These are phyloP conservation scores for Monosporascus sp. DNA, from an alignment of 2,329 filamentous ascomycete species.

Conservation along the genomic window DNA sequence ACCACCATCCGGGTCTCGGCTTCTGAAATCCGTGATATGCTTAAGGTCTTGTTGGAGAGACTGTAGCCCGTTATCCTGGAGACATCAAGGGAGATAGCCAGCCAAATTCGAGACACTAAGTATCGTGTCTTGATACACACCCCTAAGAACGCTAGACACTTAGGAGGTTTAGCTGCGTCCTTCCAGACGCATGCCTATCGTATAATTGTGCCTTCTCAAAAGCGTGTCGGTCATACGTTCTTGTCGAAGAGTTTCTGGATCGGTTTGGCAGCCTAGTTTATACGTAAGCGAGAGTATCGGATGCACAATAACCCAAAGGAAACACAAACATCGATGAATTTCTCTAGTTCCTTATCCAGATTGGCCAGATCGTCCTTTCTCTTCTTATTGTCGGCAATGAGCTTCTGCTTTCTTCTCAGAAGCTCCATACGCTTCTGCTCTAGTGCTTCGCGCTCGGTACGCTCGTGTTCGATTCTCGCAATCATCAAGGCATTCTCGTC, in stretches of 20 bases:
- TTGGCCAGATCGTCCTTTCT: slow-evolving; percentile 89
- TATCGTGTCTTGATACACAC: too few relatives aligned
- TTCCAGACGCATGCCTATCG: too few relatives aligned
- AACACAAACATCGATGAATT: slow-evolving; percentile 75
- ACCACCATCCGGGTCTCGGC: too few relatives aligned
- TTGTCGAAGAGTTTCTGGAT: slow-evolving; percentile 85
- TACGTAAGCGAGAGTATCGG: slow-evolving; percentile 16
- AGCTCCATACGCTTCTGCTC: slow-evolving; percentile 79
- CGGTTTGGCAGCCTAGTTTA: slow-evolving; percentile 69
- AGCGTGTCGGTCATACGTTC: slow-evolving; percentile 14
- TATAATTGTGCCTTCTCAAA: background rate
- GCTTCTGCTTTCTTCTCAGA: slow-evolving; percentile 59
- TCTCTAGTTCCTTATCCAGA: slow-evolving; percentile 86
- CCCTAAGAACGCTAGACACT: too few relatives aligned
- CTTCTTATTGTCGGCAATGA: slow-evolving; percentile 74
- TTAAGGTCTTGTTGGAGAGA: too few relatives aligned
- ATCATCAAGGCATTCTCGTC: slow-evolving; percentile 82
- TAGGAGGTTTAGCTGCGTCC: too few relatives aligned
- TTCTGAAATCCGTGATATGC: too few relatives aligned
- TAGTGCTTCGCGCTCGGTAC: slow-evolving; percentile 73
- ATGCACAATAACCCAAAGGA: background rate
- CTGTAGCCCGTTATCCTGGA: too few relatives aligned
- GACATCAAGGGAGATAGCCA: too few relatives aligned
- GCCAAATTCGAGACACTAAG: too few relatives aligned
- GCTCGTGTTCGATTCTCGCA: slow-evolving; percentile 86